Evolutionary conservation across 2,329 filamentous ascomycete genomes (phyloP).

Genomic region (Rosellinia necatrix): DNA sequence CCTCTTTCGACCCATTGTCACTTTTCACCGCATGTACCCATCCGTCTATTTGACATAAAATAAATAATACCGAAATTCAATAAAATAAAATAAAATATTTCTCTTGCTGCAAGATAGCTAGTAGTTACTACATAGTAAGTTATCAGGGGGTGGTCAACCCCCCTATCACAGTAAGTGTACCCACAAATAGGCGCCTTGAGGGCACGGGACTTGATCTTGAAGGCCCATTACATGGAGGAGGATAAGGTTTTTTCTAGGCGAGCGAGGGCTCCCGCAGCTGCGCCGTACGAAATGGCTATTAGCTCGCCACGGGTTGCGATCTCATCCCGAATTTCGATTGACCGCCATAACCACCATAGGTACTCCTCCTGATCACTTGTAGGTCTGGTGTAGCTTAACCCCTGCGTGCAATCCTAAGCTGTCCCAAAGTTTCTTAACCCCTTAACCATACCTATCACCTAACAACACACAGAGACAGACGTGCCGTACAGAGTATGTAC

Average conservation of each 20-base stretch:
- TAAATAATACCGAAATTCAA: no score
- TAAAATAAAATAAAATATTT: no score
- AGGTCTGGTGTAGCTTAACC: no score
- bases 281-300: background rate
- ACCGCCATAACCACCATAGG: no score
- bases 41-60: no score
- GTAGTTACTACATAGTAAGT: no score
- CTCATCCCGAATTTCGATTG: background rate
- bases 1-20: background rate
- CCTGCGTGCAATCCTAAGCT: background rate
- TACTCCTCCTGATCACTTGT: no score
- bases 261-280: background rate
- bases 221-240: background rate
- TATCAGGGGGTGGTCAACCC: no score
- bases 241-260: background rate
- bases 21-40: constrained; percentile 14
- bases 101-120: no score
- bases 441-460: constrained; percentile 17
- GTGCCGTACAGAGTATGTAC: background rate
- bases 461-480: background rate
- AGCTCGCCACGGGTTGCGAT: background rate
- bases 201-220: constrained; percentile 11
- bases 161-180: background rate
- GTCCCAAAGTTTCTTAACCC: background rate
- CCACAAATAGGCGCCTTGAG: background rate